Percentiles rank a stretch among this genome's conserved stretches.
Conservation (phyloP, 345 rosid genomes). For the Boechera stricta region DNA sequence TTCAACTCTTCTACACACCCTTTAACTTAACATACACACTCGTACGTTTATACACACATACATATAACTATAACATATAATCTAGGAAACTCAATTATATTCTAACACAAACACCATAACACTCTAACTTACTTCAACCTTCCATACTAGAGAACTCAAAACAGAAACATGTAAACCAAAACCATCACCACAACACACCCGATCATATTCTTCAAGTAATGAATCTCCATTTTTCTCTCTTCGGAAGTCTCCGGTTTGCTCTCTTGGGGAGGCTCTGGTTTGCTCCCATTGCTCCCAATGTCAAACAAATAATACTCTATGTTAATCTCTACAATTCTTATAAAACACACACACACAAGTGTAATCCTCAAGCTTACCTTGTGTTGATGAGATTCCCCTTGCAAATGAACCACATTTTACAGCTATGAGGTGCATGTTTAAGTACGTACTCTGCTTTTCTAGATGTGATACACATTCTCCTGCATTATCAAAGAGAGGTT, state of each 20-base stretch:
- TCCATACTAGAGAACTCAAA: neutral
- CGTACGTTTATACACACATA: no score
- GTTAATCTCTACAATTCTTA: neutral
- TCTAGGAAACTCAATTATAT: no score
- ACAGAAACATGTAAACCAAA: neutral
- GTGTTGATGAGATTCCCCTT: conserved; percentile 58
- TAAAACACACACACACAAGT: neutral
- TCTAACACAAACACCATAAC: no score
- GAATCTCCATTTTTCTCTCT: neutral
- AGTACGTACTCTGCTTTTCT: conserved; percentile 66
- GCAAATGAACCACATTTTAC: conserved; percentile 81
- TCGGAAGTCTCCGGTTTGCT: no score
- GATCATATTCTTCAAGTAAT: neutral
- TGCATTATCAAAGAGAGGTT: conserved; percentile 48
- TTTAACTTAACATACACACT: no score
- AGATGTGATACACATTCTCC: conserved; percentile 70
- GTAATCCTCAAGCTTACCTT: conserved; percentile 48
- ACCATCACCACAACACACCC: neutral
- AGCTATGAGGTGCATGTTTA: conserved; percentile 61
- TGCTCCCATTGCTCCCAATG: no score
- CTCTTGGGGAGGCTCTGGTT: neutral
- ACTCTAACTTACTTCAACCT: no score
- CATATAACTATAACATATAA: no score
- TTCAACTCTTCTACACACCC: no score
- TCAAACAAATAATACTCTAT: neutral